Evolutionary conservation across 2,329 filamentous ascomycete species (phyloP).

Genomic region (Chalara sp.): DNA sequence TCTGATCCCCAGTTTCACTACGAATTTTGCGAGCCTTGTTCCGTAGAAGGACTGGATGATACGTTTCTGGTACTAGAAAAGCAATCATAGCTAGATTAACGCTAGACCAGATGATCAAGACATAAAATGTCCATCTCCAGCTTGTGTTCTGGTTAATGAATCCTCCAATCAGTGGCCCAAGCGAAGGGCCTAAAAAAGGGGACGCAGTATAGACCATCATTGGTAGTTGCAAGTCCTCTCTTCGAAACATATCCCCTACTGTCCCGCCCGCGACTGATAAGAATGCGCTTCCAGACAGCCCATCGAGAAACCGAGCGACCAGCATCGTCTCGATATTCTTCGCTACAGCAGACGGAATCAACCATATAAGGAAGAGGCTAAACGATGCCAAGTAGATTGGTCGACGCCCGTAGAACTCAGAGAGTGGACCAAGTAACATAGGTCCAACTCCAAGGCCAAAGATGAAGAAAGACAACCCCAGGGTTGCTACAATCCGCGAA

Average conservation of each 20-base stretch:
- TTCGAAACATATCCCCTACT: constrained; percentile 71
- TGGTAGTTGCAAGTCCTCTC: constrained; percentile 63
- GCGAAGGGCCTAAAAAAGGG: constrained; percentile 55
- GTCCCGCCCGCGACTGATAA: constrained; percentile 75
- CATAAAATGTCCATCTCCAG: constrained; percentile 83
- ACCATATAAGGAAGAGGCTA: constrained; percentile 67
- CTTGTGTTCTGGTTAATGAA: constrained; percentile 71
- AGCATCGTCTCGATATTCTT: constrained; percentile 76
- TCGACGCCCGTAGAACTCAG: constrained; percentile 72
- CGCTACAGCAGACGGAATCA: constrained; percentile 77
- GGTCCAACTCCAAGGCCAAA: constrained; percentile 59
- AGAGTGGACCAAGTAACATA: constrained; percentile 48
- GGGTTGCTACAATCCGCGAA: constrained; percentile 64
- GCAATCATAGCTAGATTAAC: constrained; percentile 56
- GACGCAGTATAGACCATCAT: constrained; percentile 73
- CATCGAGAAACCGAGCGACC: constrained; percentile 70
- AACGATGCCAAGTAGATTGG: constrained; percentile 76
- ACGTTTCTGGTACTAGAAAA: constrained; percentile 80
- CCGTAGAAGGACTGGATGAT: constrained; percentile 67
- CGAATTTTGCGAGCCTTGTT: constrained; percentile 65
- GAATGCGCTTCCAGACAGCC: constrained; percentile 63
- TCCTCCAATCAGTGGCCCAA: constrained; percentile 61
- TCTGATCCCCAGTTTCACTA: constrained; percentile 68
- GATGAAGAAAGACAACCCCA: constrained; percentile 80
- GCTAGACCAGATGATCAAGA: constrained; percentile 76